Evolutionary conservation across 495 filamentous ascomycete genomes (phyloP), one percentile per base, ranked within the genome.

Genomic region (Astrothelium subdiscretum): DNA sequence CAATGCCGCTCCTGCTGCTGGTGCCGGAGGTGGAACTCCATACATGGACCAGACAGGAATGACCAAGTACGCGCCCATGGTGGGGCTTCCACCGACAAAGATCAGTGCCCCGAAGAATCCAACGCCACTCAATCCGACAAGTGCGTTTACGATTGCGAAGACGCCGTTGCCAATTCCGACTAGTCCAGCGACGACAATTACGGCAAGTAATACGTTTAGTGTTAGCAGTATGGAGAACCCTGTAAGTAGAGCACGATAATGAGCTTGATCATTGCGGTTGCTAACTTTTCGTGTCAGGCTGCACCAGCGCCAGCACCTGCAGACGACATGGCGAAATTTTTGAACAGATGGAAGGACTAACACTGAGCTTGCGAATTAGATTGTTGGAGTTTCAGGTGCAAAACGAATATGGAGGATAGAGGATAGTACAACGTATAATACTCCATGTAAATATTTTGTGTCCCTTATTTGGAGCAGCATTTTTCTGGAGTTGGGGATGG

Each of bases 11-110:
- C 67, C 64, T 4, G 70, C 62, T 22, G 63, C 44, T 20, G 62
- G 52, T 20, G 68, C 62, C 1, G 69, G 26, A 12, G 66, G 48
- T 2, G 62, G 67, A 31, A 61, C 32, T 18, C 80, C 83, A 0
- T 91, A 87, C 67, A 77, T 76, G 8, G 64, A 78, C 63, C 87
- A 91, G 69, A 81, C 78, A 10, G 88, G 87, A 4, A 63, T 75
- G 38, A 88, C 80, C 3, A 80, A 79, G 70, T 90, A 87, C 73
- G 88, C 88, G 29, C 87, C 87, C 0, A 87, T 89, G 86, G 85
- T 87, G 61, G 81, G 79, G 58, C 76, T 81, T 38, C 86, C 88
- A 15, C 80, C 79, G 12, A 85, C 80, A 20, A 83, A 82, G 52
- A 90, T 91, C 60, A 84, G 81, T 22, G 79, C 78, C 15, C 74